phyloP scores from a whole-genome alignment of 176 grass and related monocot species.

The Triticum monococcum region DNA sequence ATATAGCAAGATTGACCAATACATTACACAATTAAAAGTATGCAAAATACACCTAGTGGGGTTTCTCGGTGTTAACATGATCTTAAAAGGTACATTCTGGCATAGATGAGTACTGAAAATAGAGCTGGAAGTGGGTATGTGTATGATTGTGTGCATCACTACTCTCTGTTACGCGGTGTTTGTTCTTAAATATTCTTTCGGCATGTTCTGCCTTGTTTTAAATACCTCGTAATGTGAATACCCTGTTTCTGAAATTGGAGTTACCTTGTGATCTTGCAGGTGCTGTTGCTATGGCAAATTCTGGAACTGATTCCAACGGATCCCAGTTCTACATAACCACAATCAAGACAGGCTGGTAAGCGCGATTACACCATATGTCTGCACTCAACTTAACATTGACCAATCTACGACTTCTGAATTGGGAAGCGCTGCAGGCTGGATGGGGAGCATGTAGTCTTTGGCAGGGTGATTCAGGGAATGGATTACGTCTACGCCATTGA shows the following conservation, averaged over 20 bases:
- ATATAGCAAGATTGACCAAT: background rate
- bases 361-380: background rate
- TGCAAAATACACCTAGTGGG: background rate
- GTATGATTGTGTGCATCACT: background rate
- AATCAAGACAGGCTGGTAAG: conserved; percentile 87
- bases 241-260: background rate
- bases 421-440: conserved; percentile 62
- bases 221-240: background rate
- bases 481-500: conserved; percentile 85
- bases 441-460: conserved; percentile 88
- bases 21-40: background rate
- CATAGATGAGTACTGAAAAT: background rate
- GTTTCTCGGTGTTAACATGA: background rate
- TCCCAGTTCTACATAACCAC: conserved; percentile 99
- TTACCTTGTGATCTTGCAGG: conserved; percentile 42
- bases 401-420: conserved; percentile 8
- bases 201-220: background rate
- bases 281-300: conserved; percentile 79
- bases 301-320: conserved; percentile 79
- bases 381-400: background rate
- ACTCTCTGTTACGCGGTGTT: background rate
- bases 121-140: background rate
- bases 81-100: background rate
- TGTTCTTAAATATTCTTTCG: background rate
- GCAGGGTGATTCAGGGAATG: conserved; percentile 91